Evolutionary conservation across 108 stramenopile species (phyloP).

Genomic region (Cyclotella baltica): DNA sequence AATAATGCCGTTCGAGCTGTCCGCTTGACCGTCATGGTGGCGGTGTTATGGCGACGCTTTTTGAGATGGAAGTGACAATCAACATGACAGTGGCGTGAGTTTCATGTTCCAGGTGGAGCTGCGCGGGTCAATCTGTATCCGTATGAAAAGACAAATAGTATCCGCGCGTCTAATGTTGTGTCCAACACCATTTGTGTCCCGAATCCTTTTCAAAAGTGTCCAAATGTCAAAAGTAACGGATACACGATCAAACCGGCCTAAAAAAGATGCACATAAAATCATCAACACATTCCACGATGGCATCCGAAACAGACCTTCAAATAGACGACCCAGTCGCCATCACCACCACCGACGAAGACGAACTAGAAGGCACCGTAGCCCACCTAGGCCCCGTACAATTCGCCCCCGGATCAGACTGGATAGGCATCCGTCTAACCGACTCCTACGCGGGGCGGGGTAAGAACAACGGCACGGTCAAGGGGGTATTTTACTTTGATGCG

Average conservation of each 20-base stretch:
- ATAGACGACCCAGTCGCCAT: conserved; percentile 61
- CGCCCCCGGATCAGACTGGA: conserved; percentile 78
- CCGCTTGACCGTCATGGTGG: background rate
- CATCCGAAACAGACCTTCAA: background rate
- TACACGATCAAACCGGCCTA: background rate
- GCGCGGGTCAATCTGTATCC: background rate
- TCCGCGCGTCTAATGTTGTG: conserved; percentile 1
- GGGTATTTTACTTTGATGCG: conserved; percentile 68
- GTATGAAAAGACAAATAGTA: background rate
- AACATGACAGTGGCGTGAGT: background rate
- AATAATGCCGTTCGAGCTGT: background rate
- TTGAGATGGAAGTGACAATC: background rate
- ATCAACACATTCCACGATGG: background rate
- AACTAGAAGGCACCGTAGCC: conserved; percentile 77
- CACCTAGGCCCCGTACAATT: conserved; percentile 78
- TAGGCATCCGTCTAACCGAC: conserved; percentile 85
- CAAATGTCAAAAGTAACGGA: background rate
- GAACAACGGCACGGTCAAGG: conserved; percentile 84
- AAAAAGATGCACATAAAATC: background rate
- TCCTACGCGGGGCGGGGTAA: conserved; percentile 75
- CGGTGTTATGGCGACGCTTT: background rate
- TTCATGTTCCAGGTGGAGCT: background rate
- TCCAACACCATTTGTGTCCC: background rate
- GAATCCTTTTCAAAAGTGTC: background rate
- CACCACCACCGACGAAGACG: conserved; percentile 8